Evolutionary conservation across 352 stramenopile genomes (phyloP).

Genomic region (Pythium sp.): DNA sequence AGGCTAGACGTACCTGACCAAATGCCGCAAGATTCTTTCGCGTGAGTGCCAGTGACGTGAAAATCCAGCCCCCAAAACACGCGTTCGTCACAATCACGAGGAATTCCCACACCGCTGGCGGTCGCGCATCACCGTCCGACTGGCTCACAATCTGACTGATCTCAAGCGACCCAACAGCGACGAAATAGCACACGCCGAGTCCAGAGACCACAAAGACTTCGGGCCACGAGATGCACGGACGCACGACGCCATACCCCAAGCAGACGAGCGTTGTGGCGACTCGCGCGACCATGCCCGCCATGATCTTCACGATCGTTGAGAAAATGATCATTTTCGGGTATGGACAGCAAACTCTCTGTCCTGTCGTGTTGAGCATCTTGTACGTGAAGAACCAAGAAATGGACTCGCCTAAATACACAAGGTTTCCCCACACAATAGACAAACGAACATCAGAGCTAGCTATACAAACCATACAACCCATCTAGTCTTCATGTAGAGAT

Average conservation of each 20-base stretch:
- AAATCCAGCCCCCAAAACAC: conserved; percentile 87
- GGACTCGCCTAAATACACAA: conserved; percentile 41
- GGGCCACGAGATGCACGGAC: conserved; percentile 63
- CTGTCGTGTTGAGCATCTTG: conserved; percentile 65
- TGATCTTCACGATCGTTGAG: conserved; percentile 72
- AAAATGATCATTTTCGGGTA: conserved; percentile 66
- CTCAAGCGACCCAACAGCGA: conserved; percentile 72
- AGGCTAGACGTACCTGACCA: conserved; percentile 45
- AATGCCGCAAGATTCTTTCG: conserved; percentile 78
- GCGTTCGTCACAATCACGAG: conserved; percentile 77
- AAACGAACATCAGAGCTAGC: not conserved
- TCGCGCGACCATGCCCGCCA: conserved; percentile 69
- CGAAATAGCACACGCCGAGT: conserved; percentile 78
- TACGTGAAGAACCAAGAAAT: conserved; percentile 80
- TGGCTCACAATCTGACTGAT: conserved; percentile 81
- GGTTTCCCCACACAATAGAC: not conserved
- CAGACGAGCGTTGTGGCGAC: conserved; percentile 77
- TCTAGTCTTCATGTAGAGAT: no score
- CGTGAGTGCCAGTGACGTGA: conserved; percentile 71
- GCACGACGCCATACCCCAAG: conserved; percentile 79
- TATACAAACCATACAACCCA: not conserved
- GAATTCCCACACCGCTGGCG: conserved; percentile 70
- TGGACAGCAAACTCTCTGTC: conserved; percentile 71
- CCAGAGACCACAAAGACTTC: conserved; percentile 76
- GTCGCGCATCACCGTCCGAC: conserved; percentile 56